Conservation (phyloP, 2,329 filamentous ascomycete genomes). For the Fusarium denticulatum region DNA sequence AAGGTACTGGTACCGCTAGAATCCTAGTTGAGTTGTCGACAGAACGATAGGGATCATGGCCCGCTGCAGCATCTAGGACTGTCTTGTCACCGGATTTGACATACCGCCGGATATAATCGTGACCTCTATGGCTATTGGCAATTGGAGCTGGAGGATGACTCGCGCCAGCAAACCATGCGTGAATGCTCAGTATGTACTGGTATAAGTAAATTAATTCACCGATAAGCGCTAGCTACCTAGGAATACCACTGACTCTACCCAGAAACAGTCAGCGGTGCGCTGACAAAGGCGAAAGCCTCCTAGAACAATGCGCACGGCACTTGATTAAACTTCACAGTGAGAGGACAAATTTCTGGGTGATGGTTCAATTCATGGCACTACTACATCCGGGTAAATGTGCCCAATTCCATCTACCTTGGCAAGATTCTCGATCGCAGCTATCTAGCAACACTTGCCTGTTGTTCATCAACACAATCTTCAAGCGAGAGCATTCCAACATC, state of each 20-base stretch:
- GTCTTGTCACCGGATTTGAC: neutral
- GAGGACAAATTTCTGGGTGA: neutral
- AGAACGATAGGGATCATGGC: neutral
- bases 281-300: neutral
- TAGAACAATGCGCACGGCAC: neutral
- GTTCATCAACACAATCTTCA: neutral
- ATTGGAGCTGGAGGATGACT: neutral
- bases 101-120: neutral
- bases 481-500: neutral
- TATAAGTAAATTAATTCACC: neutral
- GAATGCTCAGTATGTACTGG: neutral
- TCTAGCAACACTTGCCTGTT: neutral
- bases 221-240: neutral
- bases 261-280: neutral
- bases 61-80: neutral
- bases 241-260: neutral
- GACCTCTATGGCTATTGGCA: neutral
- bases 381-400: neutral
- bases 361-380: neutral
- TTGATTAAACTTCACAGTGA: neutral
- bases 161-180: neutral
- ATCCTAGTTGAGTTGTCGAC: neutral
- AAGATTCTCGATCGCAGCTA: neutral
- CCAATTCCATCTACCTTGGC: neutral
- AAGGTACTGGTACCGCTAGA: too few species aligned